Conservation (phyloP, 2,329 filamentous ascomycete genomes). For the Monilinia fructicola region DNA sequence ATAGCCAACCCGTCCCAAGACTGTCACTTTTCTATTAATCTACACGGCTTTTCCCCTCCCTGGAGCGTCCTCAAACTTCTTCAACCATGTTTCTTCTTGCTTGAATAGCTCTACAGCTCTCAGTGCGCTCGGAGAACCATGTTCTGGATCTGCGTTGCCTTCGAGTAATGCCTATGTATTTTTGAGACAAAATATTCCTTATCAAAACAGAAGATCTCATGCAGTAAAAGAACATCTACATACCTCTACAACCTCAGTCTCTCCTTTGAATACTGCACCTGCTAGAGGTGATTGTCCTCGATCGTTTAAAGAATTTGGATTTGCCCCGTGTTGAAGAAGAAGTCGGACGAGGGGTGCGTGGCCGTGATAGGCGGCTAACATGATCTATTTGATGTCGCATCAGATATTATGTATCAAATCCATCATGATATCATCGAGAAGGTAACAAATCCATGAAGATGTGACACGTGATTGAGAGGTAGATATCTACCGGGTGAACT, state of each 20-base stretch:
- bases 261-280: slow-evolving; percentile 71
- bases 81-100: slow-evolving; percentile 52
- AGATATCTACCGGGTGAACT: background rate
- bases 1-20: background rate
- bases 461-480: slow-evolving; percentile 1
- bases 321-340: slow-evolving; percentile 61
- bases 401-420: background rate
- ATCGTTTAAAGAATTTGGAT: slow-evolving; percentile 68
- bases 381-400: slow-evolving; percentile 50
- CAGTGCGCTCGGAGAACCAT: slow-evolving; percentile 51
- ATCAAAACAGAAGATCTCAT: slow-evolving; percentile 69
- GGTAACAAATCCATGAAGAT: background rate
- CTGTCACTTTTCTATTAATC: no score
- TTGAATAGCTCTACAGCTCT: slow-evolving; percentile 54
- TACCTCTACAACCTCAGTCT: slow-evolving; percentile 62
- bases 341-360: slow-evolving; percentile 60
- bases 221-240: slow-evolving; percentile 43
- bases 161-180: slow-evolving; percentile 45
- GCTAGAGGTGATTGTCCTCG: slow-evolving; percentile 67
- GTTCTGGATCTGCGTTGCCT: slow-evolving; percentile 55
- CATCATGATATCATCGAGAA: background rate
- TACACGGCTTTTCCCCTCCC: slow-evolving; percentile 48
- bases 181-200: background rate
- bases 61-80: slow-evolving; percentile 50
- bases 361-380: slow-evolving; percentile 71